phyloP scores from a whole-genome alignment of 768 basidiomycete genomes.

The Agrocybe chaxingu region DNA sequence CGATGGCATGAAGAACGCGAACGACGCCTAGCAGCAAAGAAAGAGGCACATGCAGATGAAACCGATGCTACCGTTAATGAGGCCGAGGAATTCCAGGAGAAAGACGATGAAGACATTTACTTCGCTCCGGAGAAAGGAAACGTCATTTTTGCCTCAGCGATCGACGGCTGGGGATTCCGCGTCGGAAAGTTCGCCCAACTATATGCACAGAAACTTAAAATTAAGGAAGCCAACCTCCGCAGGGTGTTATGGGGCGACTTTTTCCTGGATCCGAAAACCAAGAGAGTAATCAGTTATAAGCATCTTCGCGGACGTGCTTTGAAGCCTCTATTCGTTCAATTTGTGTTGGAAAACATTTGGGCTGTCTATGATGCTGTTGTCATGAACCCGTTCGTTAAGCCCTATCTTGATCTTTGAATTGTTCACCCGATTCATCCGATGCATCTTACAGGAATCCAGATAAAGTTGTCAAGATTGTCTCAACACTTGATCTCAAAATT shows the following conservation, averaged over 20 bases:
- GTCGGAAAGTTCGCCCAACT: conserved; percentile 91
- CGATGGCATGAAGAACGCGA: conserved; percentile 94
- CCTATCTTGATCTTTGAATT: neutral
- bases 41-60: conserved; percentile 65
- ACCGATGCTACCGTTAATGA: conserved; percentile 59
- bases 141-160: conserved; percentile 92
- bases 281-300: conserved; percentile 87
- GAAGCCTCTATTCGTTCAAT: conserved; percentile 96
- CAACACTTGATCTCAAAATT: conserved; percentile 78
- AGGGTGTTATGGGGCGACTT: conserved; percentile 96
- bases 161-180: conserved; percentile 98
- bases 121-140: conserved; percentile 95
- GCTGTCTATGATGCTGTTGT: conserved; percentile 91
- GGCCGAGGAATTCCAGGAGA: conserved; percentile 79
- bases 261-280: conserved; percentile 94
- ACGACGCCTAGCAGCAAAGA: conserved; percentile 72
- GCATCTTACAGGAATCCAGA: conserved; percentile 69
- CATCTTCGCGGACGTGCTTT: conserved; percentile 82
- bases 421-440: conserved; percentile 19
- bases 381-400: conserved; percentile 75
- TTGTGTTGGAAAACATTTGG: conserved; percentile 97
- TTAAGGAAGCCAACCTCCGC: conserved; percentile 83
- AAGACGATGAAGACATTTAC: conserved; percentile 97
- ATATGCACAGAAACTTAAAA: conserved; percentile 85
- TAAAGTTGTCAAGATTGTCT: conserved; percentile 85